phyloP scores from a whole-genome alignment of 1,139 yeast species.

The Petasospora fabianii region DNA sequence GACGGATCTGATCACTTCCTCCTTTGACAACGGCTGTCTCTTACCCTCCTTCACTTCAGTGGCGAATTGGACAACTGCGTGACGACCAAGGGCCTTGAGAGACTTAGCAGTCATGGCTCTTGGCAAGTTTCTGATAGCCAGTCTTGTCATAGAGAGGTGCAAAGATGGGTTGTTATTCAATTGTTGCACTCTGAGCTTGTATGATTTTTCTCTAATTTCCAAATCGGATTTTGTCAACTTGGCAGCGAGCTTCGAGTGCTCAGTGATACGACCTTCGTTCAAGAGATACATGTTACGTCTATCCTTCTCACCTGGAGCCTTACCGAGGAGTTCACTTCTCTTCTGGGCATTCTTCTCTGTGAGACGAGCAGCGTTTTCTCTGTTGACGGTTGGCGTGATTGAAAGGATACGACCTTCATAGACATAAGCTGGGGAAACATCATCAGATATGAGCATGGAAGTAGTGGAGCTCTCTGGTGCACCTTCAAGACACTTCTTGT shows the following conservation, averaged over 20 bases:
- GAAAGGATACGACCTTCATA: slow-evolving; percentile 90
- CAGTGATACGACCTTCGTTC: slow-evolving; percentile 90
- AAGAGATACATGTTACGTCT: slow-evolving; percentile 79
- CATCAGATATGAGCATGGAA: slow-evolving; percentile 86
- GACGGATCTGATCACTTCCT: slow-evolving; percentile 78
- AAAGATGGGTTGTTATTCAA: slow-evolving; percentile 85
- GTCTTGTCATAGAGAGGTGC: slow-evolving; percentile 87
- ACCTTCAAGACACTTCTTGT: slow-evolving; percentile 61
- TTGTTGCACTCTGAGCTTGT: slow-evolving; percentile 82
- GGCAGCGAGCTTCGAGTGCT: slow-evolving; percentile 75
- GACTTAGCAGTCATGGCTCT: slow-evolving; percentile 88
- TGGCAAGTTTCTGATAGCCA: slow-evolving; percentile 91
- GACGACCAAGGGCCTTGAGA: slow-evolving; percentile 86
- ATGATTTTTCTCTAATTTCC: slow-evolving; percentile 86
- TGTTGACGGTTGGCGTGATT: slow-evolving; percentile 78
- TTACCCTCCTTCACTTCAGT: slow-evolving; percentile 71
- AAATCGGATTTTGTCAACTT: slow-evolving; percentile 67
- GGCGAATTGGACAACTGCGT: slow-evolving; percentile 95
- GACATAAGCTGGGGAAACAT: slow-evolving; percentile 83
- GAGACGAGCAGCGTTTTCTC: slow-evolving; percentile 76
- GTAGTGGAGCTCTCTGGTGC: slow-evolving; percentile 80
- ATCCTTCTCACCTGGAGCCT: slow-evolving; percentile 75
- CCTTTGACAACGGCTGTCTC: slow-evolving; percentile 86
- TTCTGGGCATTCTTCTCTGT: slow-evolving; percentile 71
- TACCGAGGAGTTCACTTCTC: slow-evolving; percentile 75